Base-by-base conservation (phyloP, 345 rosid genomes). In the Rhizophora mangle region DNA sequence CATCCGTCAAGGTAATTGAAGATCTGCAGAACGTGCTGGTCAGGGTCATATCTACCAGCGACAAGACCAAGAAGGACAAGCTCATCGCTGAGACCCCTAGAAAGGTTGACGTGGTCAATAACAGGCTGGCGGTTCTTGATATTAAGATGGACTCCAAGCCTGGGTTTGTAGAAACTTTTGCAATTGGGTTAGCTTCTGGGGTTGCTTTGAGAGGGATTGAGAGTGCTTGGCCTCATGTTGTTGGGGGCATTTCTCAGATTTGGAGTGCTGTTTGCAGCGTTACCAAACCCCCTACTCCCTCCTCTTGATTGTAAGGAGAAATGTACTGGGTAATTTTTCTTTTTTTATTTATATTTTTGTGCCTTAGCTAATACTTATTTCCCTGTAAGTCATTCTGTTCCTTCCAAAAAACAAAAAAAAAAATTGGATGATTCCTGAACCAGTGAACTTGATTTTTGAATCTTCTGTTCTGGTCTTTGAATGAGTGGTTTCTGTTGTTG, bases 61-160 rank as follows among this genome's bases (percentile, higher is more conserved):
- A 67, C 78, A 71, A 46, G 68, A 62, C 76, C 59, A 77, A 60
- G 76, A 78, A 82, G 69, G 88, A 85, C 72, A 85, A 79, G 80
- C 57, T 72, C 63, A 18, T 77, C 2, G 72, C 77, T 6, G 92
- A 89, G 64, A 65, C 82, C 7, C 54, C 83, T 1, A 86, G 89
- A 59, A 93, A 84, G 80, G 68, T 93, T n/a, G 98, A 93, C 70
- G 77, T 79, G 58, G 53, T 83, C 34, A 75, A 71, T 60, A 83
- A 46, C 65, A 85, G 96, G 63, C 76, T 93, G 27, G 86, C 89
- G 0, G 81, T 93, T 51, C 80, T 89, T 26, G 97, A 93, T 75
- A 85, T 88, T 80, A 93, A 93, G 84, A 16, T 93, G 43, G 98
- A 93, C 63, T 78, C 90, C 22, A 93, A 91, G 81, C 98, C 98